Base-by-base conservation (phyloP, 2,329 filamentous ascomycete genomes). In the Pyrenochaeta sp. region DNA sequence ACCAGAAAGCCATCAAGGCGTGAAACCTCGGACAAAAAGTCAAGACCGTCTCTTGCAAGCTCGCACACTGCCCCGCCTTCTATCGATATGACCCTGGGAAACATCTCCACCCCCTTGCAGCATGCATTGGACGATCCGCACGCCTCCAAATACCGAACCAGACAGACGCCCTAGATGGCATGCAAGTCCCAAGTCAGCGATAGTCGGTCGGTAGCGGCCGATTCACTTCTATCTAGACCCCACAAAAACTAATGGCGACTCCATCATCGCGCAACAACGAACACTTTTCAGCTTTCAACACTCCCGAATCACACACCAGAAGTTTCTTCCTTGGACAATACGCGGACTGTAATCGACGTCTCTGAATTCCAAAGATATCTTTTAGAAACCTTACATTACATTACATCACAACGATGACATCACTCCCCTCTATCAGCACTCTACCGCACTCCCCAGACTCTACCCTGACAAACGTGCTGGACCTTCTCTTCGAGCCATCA, bases 401-500 rank as follows among this genome's bases (percentile, higher is more conserved):
- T 45, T 15, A 34, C 22, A 12, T 27, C 45, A 62, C 55, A 36
- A 34, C 12, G 24, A 76, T 75, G 67, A 58, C 70, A 53, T 69
- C 72, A 43, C 83, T 95, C 6, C 91, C 91, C 12, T 74, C 83
- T 28, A 81, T 89, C 68, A 73, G 81, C 45, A 78, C 80, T 13
- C 80, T 96, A 39, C 80, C 83, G 27, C 78, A 80, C 46, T 84
- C 89, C 48, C 73, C 87, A 19, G 82, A 86, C 30, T 69, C 81
- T 28, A 79, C 84, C 22, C 84, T 90, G 54, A 83, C 82, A 37
- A 72, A 78, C 4, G 81, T 88, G 49, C 85, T 97, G 48, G 91
- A 96, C 78, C 83, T 88, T 3, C 88, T 97, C 58, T 97, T 97
- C 78, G 93, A 97, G 75, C 91, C 91, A 15, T 93, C 90, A 52